These are phyloP conservation scores for Apiotrichum gracile DNA, from an alignment of 1,284 basidiomycete genomes.

Conservation along the genomic window DNA sequence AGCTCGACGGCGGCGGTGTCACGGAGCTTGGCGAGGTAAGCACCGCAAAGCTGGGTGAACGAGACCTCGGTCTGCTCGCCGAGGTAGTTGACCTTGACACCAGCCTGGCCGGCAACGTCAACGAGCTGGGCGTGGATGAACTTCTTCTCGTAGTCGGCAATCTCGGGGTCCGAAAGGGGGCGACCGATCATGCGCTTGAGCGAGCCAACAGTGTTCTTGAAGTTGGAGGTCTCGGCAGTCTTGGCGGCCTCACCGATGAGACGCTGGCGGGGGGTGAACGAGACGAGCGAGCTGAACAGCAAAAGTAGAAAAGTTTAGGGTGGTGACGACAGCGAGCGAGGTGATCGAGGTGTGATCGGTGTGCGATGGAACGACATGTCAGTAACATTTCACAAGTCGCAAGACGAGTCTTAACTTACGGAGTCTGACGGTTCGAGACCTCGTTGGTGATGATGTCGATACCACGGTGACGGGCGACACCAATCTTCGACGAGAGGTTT, in stretches of 20 bases:
- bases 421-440: conserved; percentile 88
- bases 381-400: conserved; percentile 1
- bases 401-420: conserved; percentile 55
- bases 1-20: conserved; percentile 78
- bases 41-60: conserved; percentile 76
- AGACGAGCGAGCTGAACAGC: conserved; percentile 69
- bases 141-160: conserved; percentile 75
- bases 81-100: conserved; percentile 77
- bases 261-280: conserved; percentile 82
- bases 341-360: background rate
- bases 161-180: conserved; percentile 66
- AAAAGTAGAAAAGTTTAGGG: background rate
- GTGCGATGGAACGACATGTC: background rate
- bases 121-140: conserved; percentile 78
- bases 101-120: conserved; percentile 73
- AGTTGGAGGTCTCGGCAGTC: conserved; percentile 95
- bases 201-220: conserved; percentile 87
- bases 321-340: background rate
- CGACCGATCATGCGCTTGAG: conserved; percentile 83
- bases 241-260: conserved; percentile 87
- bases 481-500: conserved; percentile 83
- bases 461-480: conserved; percentile 84
- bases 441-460: conserved; percentile 95
- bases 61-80: conserved; percentile 72
- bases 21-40: conserved; percentile 79